Evolutionary conservation across 495 filamentous ascomycete species (phyloP), one percentile per base, ranked within the genome.

Genomic region (Xylaria grammica): DNA sequence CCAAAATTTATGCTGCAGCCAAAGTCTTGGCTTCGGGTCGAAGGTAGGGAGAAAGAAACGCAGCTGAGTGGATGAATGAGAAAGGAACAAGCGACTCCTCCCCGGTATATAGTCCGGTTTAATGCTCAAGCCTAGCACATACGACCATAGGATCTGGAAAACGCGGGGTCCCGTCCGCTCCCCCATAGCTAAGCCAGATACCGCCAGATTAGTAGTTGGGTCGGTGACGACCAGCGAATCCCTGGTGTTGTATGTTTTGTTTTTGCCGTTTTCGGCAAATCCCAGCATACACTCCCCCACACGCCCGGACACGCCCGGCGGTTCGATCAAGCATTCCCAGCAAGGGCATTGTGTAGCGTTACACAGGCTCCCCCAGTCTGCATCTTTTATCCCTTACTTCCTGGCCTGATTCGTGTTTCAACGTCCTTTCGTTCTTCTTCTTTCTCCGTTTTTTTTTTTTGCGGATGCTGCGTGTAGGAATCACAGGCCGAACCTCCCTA

Each of bases 151-250:
- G 71, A 69, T 70, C 51, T 68, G 68, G 77, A 81, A 66, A 73
- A 75, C 72, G 76, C 76, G 79, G 78, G 73, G 78, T 78, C 79
- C 80, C 78, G 80, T 82, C 77, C 76, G 80, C 76, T 82, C 80
- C 78, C 71, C 78, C 79, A 70, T 80, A 77, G 74, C 74, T 73
- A 77, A 79, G 71, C 72, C 60, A 62, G 64, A 61, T 70, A 75
- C 69, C 57, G 74, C 67, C 68, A 56, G 74, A 77, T 67, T 69
- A 80, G 79, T 79, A 79, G 74, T 81, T 75, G 73, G 75, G 78
- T 81, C 72, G 80, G 76, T 81, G 80, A 81, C 75, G 73, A 82
- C 72, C 74, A 74, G 78, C 74, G 78, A 81, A 80, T 77, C 64
- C 78, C 70, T 55, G 74, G 77, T 81, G 78, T 78, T 78, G 78